phyloP scores from a whole-genome alignment of 495 filamentous ascomycete species.

The Staphylotrichum longicolle region DNA sequence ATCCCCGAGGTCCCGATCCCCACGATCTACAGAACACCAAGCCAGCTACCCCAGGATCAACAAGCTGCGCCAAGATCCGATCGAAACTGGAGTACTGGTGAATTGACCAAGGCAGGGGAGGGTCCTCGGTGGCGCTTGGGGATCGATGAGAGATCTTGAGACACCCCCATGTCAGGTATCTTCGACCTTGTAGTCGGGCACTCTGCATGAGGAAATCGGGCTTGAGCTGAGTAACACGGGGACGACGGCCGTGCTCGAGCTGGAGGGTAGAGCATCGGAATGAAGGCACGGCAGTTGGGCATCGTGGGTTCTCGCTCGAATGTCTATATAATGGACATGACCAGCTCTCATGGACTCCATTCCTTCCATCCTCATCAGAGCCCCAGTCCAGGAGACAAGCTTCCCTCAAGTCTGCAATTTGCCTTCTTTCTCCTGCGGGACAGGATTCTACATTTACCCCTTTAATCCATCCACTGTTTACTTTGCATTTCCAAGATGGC shows the following conservation, averaged over 20 bases:
- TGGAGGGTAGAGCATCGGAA: not conserved
- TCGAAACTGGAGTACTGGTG: not conserved
- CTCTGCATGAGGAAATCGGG: too few relatives aligned
- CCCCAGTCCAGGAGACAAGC: conserved; percentile 18
- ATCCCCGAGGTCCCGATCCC: not conserved
- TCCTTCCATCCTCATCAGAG: not conserved
- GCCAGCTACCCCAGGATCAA: not conserved
- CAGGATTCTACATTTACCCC: not conserved
- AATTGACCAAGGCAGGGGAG: not conserved
- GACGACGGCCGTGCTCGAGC: not conserved
- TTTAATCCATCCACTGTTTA: conserved; percentile 2
- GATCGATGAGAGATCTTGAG: not conserved
- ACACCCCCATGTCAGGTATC: not conserved
- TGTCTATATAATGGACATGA: conserved; percentile 14
- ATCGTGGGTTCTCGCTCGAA: not conserved
- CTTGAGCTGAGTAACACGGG: not conserved
- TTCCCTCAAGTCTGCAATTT: not conserved
- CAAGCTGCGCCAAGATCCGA: not conserved
- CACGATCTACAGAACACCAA: conserved; percentile 1
- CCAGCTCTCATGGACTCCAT: not conserved
- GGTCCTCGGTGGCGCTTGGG: not conserved
- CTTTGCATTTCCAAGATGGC: conserved; percentile 27
- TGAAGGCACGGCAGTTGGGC: not conserved
- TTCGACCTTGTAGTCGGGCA: too few relatives aligned
- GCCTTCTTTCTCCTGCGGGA: conserved; percentile 11